phyloP scores from a whole-genome alignment of 768 basidiomycete genomes.

The Nevesoporus exiguus region DNA sequence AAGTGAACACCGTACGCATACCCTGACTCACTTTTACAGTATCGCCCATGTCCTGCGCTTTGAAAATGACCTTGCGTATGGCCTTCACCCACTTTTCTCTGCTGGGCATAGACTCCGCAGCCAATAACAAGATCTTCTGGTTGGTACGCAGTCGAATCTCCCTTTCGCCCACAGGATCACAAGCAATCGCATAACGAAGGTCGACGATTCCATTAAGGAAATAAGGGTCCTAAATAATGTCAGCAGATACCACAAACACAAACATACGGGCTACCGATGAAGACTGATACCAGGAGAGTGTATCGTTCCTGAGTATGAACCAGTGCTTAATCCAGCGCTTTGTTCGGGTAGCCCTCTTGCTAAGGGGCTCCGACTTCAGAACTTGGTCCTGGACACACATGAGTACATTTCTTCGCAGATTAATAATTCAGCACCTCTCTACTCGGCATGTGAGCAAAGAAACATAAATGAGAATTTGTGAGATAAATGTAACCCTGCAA shows the following conservation, averaged over 20 bases:
- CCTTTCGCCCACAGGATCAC: slow-evolving; percentile 74
- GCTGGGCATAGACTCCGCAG: slow-evolving; percentile 77
- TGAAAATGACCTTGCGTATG: slow-evolving; percentile 90
- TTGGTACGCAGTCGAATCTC: slow-evolving; percentile 83
- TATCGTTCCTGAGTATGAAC: slow-evolving; percentile 95
- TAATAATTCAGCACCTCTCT: slow-evolving; percentile 59
- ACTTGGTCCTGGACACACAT: slow-evolving; percentile 68
- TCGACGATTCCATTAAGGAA: slow-evolving; percentile 97
- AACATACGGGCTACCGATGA: slow-evolving; percentile 60
- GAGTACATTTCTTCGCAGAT: slow-evolving; percentile 1
- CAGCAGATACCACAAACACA: slow-evolving; percentile 6
- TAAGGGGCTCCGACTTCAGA: slow-evolving; percentile 86
- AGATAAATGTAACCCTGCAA: slow-evolving; percentile 98
- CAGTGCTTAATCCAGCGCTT: slow-evolving; percentile 94
- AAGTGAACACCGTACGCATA: not conserved
- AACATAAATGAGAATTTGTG: slow-evolving; percentile 90
- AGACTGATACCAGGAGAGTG: slow-evolving; percentile 94
- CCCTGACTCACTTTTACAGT: slow-evolving; percentile 71
- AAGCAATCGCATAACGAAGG: slow-evolving; percentile 87
- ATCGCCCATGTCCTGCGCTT: slow-evolving; percentile 94
- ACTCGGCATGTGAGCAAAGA: slow-evolving; percentile 92
- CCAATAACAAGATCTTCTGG: slow-evolving; percentile 67
- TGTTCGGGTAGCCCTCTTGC: slow-evolving; percentile 83
- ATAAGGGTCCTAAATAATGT: slow-evolving; percentile 76
- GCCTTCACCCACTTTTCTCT: slow-evolving; percentile 96